Conservation (phyloP, 768 basidiomycete species). For the Dacryopinax spathularia region DNA sequence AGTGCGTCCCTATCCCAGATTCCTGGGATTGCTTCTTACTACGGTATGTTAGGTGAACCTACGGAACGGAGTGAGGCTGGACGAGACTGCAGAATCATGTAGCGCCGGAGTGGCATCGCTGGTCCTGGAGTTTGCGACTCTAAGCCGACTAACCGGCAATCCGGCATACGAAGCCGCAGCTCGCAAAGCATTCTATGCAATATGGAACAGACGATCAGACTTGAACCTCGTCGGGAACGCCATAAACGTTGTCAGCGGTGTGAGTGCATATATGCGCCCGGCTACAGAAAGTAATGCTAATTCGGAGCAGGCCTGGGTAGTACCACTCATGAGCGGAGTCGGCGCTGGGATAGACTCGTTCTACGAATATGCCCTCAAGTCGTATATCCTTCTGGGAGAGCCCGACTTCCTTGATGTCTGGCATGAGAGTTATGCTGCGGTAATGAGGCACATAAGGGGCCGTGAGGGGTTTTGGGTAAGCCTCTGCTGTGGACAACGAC, state of each 20-base stretch:
- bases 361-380: slow-evolving; percentile 86
- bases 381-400: slow-evolving; percentile 79
- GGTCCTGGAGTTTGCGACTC: slow-evolving; percentile 84
- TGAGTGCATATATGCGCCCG: slow-evolving; percentile 26
- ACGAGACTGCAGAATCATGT: slow-evolving; percentile 80
- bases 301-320: slow-evolving; percentile 47
- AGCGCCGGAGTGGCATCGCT: slow-evolving; percentile 84
- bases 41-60: slow-evolving; percentile 56
- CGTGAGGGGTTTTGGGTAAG: slow-evolving; percentile 79
- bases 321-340: slow-evolving; percentile 62
- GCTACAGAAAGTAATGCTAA: not conserved
- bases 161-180: slow-evolving; percentile 81
- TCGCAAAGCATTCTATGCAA: slow-evolving; percentile 74
- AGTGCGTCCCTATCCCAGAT: slow-evolving; percentile 28
- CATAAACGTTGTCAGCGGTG: slow-evolving; percentile 69
- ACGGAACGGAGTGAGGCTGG: slow-evolving; percentile 55
- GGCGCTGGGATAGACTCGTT: slow-evolving; percentile 95
- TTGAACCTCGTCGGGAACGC: slow-evolving; percentile 79
- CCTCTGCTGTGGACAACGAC: slow-evolving; percentile 8
- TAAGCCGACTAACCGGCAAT: slow-evolving; percentile 83
- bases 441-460: slow-evolving; percentile 75
- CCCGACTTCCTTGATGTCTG: slow-evolving; percentile 69
- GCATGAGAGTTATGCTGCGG: slow-evolving; percentile 64
- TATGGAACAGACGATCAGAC: slow-evolving; percentile 83
- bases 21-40: not conserved